Percentiles rank a stretch among this genome's conserved stretches.
Conservation (phyloP, 73 alveolate genomes). For the Paramecium bursaria region DNA sequence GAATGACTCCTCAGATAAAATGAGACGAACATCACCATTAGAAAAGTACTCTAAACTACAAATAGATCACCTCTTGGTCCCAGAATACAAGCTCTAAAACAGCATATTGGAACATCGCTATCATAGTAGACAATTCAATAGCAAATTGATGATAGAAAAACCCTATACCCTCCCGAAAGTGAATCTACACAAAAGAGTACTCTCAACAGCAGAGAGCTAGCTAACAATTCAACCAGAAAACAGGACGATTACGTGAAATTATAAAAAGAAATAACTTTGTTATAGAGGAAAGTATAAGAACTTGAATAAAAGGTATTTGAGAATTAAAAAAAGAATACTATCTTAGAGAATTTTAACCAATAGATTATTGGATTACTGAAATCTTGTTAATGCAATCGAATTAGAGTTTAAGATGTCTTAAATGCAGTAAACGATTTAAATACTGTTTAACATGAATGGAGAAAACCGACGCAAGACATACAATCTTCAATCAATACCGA, state of each 20-base stretch:
- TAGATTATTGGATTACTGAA: neutral
- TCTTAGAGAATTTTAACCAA: neutral
- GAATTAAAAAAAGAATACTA: too few relatives aligned
- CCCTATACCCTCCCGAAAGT: conserved; percentile 20
- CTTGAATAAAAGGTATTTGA: conserved; percentile 53
- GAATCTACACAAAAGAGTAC: conserved; percentile 50
- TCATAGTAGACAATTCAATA: conserved; percentile 29
- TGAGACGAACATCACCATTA: conserved; percentile 34
- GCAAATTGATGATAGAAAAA: conserved; percentile 35
- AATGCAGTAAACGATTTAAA: too few relatives aligned
- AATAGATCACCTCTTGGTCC: conserved; percentile 48
- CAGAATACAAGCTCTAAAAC: neutral
- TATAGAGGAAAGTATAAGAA: conserved; percentile 27
- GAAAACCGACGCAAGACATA: too few relatives aligned
- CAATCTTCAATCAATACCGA: too few relatives aligned
- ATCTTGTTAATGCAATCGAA: neutral
- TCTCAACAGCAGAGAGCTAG: conserved; percentile 35
- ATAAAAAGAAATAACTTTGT: neutral
- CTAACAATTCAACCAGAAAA: conserved; percentile 39
- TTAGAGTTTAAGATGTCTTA: too few relatives aligned
- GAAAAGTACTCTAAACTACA: conserved; percentile 4
- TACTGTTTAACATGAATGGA: too few relatives aligned
- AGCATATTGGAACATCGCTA: conserved; percentile 26
- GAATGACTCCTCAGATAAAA: conserved; percentile 54
- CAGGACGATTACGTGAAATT: conserved; percentile 36